phyloP scores from a whole-genome alignment of 2,329 filamentous ascomycete species.

The Plectosphaerella cucumerina region DNA sequence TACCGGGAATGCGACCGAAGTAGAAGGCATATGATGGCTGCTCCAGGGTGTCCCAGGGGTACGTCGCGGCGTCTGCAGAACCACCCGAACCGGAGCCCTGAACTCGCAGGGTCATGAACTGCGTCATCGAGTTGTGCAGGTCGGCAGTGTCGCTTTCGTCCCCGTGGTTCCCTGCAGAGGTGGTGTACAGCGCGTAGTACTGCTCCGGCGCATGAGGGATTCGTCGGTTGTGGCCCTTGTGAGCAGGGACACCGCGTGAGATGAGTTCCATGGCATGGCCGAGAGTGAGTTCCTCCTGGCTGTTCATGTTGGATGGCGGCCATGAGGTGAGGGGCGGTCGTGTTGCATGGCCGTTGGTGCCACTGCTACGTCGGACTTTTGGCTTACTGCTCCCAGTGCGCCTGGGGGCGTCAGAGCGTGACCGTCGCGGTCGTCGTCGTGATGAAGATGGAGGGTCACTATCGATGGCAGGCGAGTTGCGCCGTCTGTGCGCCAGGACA shows the following conservation, averaged over 20 bases:
- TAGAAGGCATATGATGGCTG: constrained; percentile 68
- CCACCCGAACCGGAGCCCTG: constrained; percentile 28
- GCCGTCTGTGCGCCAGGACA: constrained; percentile 19
- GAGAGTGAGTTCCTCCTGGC: constrained; percentile 45
- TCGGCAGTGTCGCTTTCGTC: constrained; percentile 43
- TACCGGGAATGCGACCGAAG: constrained; percentile 63
- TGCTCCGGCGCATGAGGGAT: constrained; percentile 52
- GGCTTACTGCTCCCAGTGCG: not conserved
- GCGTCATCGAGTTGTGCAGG: constrained; percentile 51
- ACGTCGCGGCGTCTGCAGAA: constrained; percentile 25
- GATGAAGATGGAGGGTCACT: not conserved
- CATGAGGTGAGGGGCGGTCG: constrained; percentile 43
- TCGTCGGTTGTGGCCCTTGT: constrained; percentile 48
- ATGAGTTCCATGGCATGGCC: constrained; percentile 54
- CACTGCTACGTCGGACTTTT: not conserved
- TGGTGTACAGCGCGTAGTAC: constrained; percentile 54
- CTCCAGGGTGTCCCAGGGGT: constrained; percentile 69
- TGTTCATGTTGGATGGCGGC: constrained; percentile 50
- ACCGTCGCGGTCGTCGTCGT: constrained; percentile 28
- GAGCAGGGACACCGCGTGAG: constrained; percentile 51
- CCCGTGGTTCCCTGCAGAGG: constrained; percentile 39
- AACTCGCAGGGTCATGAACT: constrained; percentile 53
- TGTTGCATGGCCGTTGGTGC: not conserved
- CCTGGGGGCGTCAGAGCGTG: constrained; percentile 18
- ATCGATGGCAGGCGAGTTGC: constrained; percentile 11